These are phyloP conservation scores for Penicillium soppii DNA, from an alignment of 495 filamentous ascomycete genomes.

Conservation along the genomic window DNA sequence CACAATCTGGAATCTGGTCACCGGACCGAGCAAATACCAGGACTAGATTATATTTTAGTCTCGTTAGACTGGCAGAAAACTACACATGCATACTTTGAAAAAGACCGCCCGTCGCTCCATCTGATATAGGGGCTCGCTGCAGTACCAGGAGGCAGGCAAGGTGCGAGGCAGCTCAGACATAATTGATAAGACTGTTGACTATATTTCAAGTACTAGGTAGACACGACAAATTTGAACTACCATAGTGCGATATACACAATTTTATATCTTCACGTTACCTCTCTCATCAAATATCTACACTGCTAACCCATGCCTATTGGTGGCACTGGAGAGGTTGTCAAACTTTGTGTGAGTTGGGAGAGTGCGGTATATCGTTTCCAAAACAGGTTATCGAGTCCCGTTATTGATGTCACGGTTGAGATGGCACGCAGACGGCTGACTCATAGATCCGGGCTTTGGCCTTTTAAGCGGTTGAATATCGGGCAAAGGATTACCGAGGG, in stretches of 20 bases:
- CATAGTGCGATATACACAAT: not conserved
- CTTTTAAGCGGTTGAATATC: not conserved
- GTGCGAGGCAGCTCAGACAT: conserved; percentile 43
- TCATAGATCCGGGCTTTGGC: not conserved
- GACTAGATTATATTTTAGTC: conserved; percentile 36
- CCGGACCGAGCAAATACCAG: conserved; percentile 63
- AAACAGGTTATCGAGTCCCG: conserved; percentile 41
- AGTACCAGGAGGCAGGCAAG: conserved; percentile 46
- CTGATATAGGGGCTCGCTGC: conserved; percentile 43
- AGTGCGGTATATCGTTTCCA: conserved; percentile 36
- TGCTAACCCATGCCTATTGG: conserved; percentile 6
- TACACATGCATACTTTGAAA: conserved; percentile 35
- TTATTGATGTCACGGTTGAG: not conserved
- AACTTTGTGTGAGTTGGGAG: conserved; percentile 6
- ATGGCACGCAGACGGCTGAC: not conserved
- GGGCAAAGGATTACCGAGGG: not conserved
- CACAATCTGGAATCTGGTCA: conserved; percentile 50
- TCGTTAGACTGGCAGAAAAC: not conserved
- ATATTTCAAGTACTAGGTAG: not conserved
- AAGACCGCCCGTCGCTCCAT: conserved; percentile 58
- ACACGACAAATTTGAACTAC: not conserved
- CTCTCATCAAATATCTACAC: too few species aligned
- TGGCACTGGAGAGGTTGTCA: conserved; percentile 5
- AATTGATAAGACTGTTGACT: conserved; percentile 6
- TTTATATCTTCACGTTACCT: not conserved